These are phyloP conservation scores for Aspergillus egyptiacus DNA, from an alignment of 495 filamentous ascomycete species.

Conservation along the genomic window DNA sequence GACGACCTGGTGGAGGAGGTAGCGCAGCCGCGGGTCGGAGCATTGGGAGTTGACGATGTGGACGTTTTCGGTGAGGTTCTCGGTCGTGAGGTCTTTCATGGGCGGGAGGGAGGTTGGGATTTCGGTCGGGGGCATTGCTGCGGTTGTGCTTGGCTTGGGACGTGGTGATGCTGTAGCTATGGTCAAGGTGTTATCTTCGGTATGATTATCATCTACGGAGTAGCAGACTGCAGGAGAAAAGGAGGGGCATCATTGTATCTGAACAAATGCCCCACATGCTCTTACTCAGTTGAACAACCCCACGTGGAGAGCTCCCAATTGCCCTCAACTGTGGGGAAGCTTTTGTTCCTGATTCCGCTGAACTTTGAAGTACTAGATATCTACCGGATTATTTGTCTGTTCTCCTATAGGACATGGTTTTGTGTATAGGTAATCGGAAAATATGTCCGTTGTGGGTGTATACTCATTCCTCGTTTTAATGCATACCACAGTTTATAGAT, in stretches of 20 bases:
- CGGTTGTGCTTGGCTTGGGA: background rate
- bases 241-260: no score
- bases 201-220: background rate
- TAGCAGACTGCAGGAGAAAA: background rate
- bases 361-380: no score
- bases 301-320: constrained; percentile 44
- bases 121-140: no score
- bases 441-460: no score
- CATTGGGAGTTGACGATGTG: constrained; percentile 58
- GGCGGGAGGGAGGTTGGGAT: constrained; percentile 27
- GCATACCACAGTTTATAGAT: no score
- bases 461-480: no score
- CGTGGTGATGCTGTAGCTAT: no score
- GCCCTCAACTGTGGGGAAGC: background rate
- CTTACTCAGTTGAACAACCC: constrained; percentile 51
- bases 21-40: constrained; percentile 51
- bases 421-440: no score
- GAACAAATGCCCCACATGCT: background rate
- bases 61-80: constrained; percentile 67
- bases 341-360: no score
- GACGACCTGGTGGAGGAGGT: constrained; percentile 56
- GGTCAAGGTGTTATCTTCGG: no score
- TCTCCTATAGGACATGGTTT: no score
- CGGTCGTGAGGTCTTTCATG: constrained; percentile 59
- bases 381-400: no score